Evolutionary conservation across 2,329 filamentous ascomycete species (phyloP), one percentile per base, ranked within the genome.

Genomic region (Metarhizium album): DNA sequence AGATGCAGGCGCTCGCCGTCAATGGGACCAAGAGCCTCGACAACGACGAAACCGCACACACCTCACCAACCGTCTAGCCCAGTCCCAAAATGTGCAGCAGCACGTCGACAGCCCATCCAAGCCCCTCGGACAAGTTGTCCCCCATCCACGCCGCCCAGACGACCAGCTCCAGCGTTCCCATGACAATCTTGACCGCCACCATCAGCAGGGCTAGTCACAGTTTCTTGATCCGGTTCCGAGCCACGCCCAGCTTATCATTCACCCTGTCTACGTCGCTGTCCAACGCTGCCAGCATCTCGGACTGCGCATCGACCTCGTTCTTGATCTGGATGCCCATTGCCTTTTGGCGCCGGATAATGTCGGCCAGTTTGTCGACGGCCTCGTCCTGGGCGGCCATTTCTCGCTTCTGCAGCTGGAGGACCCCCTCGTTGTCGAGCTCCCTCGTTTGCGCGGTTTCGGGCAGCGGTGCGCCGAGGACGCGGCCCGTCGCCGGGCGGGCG

Each of bases 261-360:
- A 89, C 72, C 5, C 83, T 72, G 54, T 83, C 80, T 2, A 77
- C 76, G 66, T 90, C 84, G 50, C 81, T 72, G 55, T 84, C 82
- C 54, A 90, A 63, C 57, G 80, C 66, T 13, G 80, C 76, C 29
- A 93, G 71, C 78, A 89, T 79, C 64, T 80, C 76, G 50, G 81
- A 85, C 70, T 91, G 86, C 57, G 79, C 67, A 49, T 82, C 77
- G 51, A 90, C 74, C 70, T 91, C 87, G 47, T 83, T 78, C 55
- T 87, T 78, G 60, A 93, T 90, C 51, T 82, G 76, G 45, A 87
- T 71, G 0, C 87, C 87, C 78, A 91, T 87, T 67, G 90, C 83
- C 61, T 79, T 83, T 70, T 91, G 84, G 52, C 84, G 72, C 46
- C 82, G 72, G 45, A 91, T 83, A 46, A 88, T 83, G 56, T 79